These are phyloP conservation scores for Fusarium neocosmosporiellum DNA, from an alignment of 2,329 filamentous ascomycete genomes.

Conservation along the genomic window DNA sequence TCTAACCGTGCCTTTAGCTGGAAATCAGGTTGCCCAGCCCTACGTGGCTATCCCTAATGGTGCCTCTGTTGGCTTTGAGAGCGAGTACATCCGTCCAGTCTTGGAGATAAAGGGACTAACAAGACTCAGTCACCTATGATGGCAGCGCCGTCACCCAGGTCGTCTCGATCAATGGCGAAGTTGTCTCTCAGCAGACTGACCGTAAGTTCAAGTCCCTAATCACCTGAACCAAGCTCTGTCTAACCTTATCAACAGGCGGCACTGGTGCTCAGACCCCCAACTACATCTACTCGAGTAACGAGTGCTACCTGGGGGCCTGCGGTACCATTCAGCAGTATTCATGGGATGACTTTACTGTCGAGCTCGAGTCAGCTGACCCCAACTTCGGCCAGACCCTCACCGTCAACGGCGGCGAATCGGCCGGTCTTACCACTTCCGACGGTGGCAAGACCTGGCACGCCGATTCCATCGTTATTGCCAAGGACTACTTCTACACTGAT, in stretches of 20 bases:
- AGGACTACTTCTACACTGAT: conserved; percentile 6
- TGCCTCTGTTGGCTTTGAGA: not conserved
- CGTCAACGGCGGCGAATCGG: not conserved
- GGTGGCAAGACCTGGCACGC: conserved; percentile 2
- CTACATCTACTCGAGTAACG: conserved; percentile 16
- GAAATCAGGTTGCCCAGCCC: not conserved
- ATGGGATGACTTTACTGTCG: not conserved
- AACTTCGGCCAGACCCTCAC: not conserved
- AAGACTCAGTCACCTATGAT: not conserved
- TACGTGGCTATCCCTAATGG: not conserved
- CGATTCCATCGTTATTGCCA: not conserved
- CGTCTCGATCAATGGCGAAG: not conserved
- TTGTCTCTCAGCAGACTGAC: not conserved
- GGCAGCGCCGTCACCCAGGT: not conserved
- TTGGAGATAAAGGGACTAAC: not conserved
- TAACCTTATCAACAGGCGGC: not conserved
- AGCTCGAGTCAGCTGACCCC: not conserved
- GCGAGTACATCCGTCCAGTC: not conserved
- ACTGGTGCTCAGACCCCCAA: not conserved
- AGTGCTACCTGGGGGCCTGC: conserved; percentile 11
- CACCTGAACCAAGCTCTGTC: not conserved
- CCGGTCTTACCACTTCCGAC: not conserved
- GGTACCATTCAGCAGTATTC: conserved; percentile 5
- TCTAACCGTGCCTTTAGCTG: not conserved
- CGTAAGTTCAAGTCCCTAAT: not conserved